Conservation (phyloP, 2,329 filamentous ascomycete species). For the Ceratocystis ficicola region DNA sequence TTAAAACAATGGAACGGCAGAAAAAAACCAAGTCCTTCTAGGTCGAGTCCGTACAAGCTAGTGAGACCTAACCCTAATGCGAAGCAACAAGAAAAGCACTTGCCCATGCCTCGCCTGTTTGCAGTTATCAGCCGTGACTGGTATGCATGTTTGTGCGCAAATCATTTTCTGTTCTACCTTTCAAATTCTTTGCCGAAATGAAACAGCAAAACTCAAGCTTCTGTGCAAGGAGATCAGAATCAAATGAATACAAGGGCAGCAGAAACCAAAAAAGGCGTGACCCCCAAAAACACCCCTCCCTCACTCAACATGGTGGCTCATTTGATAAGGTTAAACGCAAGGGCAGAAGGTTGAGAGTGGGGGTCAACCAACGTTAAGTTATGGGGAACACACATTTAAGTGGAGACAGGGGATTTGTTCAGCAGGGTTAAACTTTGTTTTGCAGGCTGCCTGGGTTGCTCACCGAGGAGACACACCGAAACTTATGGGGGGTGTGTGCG, state of each 20-base stretch:
- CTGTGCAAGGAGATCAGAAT: not conserved
- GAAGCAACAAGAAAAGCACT: not conserved
- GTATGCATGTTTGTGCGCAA: no score
- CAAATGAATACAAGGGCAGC: not conserved
- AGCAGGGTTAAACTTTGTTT: no score
- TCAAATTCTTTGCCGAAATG: not conserved
- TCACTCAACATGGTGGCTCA: not conserved
- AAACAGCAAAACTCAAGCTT: not conserved
- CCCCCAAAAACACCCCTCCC: no score
- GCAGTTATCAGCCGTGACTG: no score
- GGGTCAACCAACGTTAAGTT: not conserved
- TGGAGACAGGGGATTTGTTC: not conserved
- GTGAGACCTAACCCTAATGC: not conserved
- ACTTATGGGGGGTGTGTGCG: not conserved
- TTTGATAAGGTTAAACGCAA: conserved; percentile 8
- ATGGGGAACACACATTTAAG: not conserved
- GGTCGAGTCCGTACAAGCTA: not conserved
- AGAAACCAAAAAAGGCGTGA: not conserved
- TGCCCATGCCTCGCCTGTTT: not conserved
- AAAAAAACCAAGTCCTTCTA: not conserved
- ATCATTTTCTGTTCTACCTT: not conserved
- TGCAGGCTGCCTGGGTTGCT: not conserved
- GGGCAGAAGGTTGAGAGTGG: not conserved
- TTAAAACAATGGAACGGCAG: not conserved
- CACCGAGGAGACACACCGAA: conserved; percentile 4